Percentiles rank a stretch among this genome's conserved stretches.
These are phyloP conservation scores for Rhodamnia argentea DNA, from an alignment of 345 rosid species.

Conservation along the genomic window DNA sequence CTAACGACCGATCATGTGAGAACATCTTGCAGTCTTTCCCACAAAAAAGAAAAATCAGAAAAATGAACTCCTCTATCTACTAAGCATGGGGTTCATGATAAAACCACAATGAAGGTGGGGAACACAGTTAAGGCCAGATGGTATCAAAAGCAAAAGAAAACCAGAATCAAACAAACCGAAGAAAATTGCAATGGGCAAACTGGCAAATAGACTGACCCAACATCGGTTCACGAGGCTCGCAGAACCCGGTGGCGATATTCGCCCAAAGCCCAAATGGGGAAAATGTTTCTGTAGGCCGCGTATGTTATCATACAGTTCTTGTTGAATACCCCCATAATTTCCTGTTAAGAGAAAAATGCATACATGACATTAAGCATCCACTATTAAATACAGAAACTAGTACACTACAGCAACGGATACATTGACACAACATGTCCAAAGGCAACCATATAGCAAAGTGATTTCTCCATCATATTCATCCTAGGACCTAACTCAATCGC, in stretches of 20 bases:
- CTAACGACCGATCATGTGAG: not conserved
- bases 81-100: not conserved
- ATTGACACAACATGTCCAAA: not conserved
- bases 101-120: not conserved
- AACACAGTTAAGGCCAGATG: not conserved
- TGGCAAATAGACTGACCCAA: not conserved
- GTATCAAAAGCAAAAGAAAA: not conserved
- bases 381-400: not conserved
- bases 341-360: conserved; percentile 2
- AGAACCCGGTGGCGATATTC: conserved; percentile 6
- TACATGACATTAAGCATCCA: not conserved
- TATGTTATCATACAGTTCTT: conserved; percentile 17
- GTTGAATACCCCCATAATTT: conserved; percentile 21
- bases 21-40: not conserved
- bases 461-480: not conserved
- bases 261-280: conserved; percentile 25
- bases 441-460: not conserved
- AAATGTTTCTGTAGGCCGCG: conserved; percentile 13
- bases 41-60: not conserved
- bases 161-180: not conserved
- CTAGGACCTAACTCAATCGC: not conserved
- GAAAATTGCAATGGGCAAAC: not conserved
- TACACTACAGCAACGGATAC: not conserved
- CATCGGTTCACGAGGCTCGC: not conserved
- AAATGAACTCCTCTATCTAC: not conserved